Base-by-base conservation (phyloP, 192 early-diverging fungal species). In the Radiomyces spectabilis region DNA sequence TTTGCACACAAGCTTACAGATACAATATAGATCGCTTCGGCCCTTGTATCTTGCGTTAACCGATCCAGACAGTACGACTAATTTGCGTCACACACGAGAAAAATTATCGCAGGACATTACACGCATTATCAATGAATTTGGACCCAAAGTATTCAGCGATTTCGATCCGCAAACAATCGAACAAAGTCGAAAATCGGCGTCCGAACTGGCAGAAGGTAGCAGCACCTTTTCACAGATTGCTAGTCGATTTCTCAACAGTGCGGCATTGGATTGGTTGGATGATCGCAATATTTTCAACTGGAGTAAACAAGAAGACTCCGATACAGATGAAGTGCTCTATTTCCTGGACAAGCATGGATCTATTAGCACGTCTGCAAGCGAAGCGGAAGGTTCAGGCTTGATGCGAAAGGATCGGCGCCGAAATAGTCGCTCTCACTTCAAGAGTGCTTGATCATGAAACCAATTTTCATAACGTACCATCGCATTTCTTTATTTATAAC, bases 101-200 rank as follows among this genome's bases (percentile, higher is more conserved):
- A 73, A 87, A 38, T 77, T 98, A 1, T 82, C 87, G 12, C 73
- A 75, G 44, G 78, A 87, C 39, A 81, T 98, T 46, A 90, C 84
- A 15, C 74, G 79, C 1, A 54, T 91, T 22, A 88, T 98, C 52
- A 87, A 91, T 40, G 91, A 94, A 48, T 78, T 92, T 21, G 93
- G 87, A 12, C 87, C 87, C 9, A 77, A 86, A 57, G 80, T 86
- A 40, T 90, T 84, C 57, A 76, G 78, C 10, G 84, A 90, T 54
- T 90, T 90, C 67, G 76, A 80, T 57, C 67, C 69, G 22, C 64
- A 52, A 29, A 42, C 24, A 2, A 19, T 6, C 26, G 39, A 25
- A 18, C 24, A 44, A n/a, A 43, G 44, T 38, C 13, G 42, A 30
- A 30, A 43, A 21, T 42, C 43, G 43, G 34, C 38, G 24, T 55